Evolutionary conservation across 169 alveolate genomes (phyloP), one percentile per base, ranked within the genome.

Genomic region (Pseudocohnilembus persalinus): DNA sequence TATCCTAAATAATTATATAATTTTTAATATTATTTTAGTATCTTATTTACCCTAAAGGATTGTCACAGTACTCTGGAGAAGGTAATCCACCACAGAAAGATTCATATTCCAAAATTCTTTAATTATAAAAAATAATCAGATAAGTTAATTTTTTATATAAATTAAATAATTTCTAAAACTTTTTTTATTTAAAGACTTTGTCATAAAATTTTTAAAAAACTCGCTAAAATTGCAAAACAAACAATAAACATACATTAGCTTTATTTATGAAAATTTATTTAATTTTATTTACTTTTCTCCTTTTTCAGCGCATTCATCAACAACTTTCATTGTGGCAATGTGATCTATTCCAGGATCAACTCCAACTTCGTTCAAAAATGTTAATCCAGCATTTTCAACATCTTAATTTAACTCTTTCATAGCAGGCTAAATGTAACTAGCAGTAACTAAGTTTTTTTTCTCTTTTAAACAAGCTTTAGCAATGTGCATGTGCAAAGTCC

Each of bases 21-120:
- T 32, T 0, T 33, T 31, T 31, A 32, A 0, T 34, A 33, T 25
- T 27, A 32, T 24, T 0, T 26, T 20, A 26, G 28, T 31, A 77
- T 77, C 1, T 1, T 6, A 15, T 27, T 77, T 77, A 79, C 35
- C 94, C 94, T 28, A 93, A 32, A 26, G 96, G 96, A 35, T 93
- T 93, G 76, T 93, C 93, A 35, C 90, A 84, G 33, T 87, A 85
- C 74, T 93, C 94, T 72, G 96, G 94, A 30, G 92, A 89, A 63
- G 96, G 96, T 1, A 93, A 91, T 0, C 94, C 96, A 63, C 96
- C 96, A 88, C 96, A 93, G 92, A 92, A 93, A 30, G 92, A 84
- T 82, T 93, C 96, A 83, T 93, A 93, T 72, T 87, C 90, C 0
- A 87, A 81, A 1, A 93, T 87, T 80, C 90, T 86, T n/a, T 49